Evolutionary conservation across 2,329 filamentous ascomycete genomes (phyloP), one percentile per base, ranked within the genome.

Genomic region (Colletotrichum australisinense): DNA sequence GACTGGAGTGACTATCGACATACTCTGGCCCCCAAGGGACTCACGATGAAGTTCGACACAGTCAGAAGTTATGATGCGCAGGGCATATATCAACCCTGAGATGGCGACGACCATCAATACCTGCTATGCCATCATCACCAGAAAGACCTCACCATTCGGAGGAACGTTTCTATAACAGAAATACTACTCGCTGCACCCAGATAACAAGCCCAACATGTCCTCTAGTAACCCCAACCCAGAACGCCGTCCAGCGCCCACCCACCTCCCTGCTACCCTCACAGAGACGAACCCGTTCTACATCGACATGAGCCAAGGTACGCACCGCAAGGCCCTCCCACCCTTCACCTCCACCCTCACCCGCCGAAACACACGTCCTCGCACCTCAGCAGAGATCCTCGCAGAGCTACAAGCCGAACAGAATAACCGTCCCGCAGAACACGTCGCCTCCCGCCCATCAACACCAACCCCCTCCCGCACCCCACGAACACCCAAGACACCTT

Each of bases 321-420:
- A 32, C 30, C 63, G 63, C 24, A 57, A 35, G 52, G 30, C 52
- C 28, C 57, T 72, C 3, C 49, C 46, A 2, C 16, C 64, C 2
- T 72, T 72, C 58, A n/a, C 28, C 19, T 16, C 57, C 26, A 22
- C 6, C 28, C 64, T 4, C 46, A 38, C 32, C 32, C 11, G 32
- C 1, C 11, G 32, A 35, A 35, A 5, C 8, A 35, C 11, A 12
- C 16, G 32, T 3, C 30, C 35, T 6, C 66, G 46, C 59, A 3
- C 42, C 59, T 49, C 70, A 5, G 22, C 53, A 26, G 53, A 64
- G 32, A 65, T 55, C 19, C 26, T 69, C 22, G 64, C 64, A n/a
- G 64, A 68, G 12, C 28, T 22, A 5, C 38, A 19, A 42, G 14
- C 5, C 38, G 53, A 22, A 16, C 52, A 6, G 11, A 8, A 38